Base-by-base conservation (phyloP, 2,329 filamentous ascomycete species). In the Sphaceloma murrayae region DNA sequence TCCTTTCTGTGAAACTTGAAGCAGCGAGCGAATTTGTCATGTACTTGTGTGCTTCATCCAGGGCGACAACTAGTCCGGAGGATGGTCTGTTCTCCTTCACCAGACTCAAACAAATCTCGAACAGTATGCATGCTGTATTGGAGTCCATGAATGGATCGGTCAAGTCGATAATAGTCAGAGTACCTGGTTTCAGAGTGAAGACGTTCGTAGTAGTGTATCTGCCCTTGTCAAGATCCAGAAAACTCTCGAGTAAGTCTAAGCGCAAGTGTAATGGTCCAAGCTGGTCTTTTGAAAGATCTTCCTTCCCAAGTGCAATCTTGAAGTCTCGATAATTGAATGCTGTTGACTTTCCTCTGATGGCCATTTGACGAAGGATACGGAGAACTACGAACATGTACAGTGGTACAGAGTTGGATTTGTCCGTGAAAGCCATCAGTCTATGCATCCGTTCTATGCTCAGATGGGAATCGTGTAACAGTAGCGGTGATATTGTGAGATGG, bases 11-110 rank as follows among this genome's bases (percentile, higher is more conserved):
- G 19, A 88, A 67, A 0, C 64, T 64, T 2, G 63, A 57, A 1
- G 74, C 73, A 30, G 79, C 76, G 0, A 67, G 58, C 0, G 72
- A 71, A 1, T 67, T 64, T 9, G 69, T 73, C 71, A 85, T 77
- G 56, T 79, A 85, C 53, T 87, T 87, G 56, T 91, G 84, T 0
- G 84, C 84, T 56, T 89, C 82, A 49, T 89, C 83, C 0, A 88
- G 65, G 0, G 80, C 81, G 10, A 88, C 62, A 27, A 87, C 66
- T 3, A 77, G 70, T 1, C 80, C 58, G 0, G 58, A 51, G 0
- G 52, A 50, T 0, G 68, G 60, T 34, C 75, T 40, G 10, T 24
- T 29, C 11, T 80, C 73, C 0, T 85, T 59, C 54, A 85, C 85
- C 0, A 84, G 62, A 2, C 69, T 69, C 1, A 89, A 65, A 14